Evolutionary conservation across 192 early-diverging fungal species (phyloP).

Genomic region (Gamsiella multidivaricata): DNA sequence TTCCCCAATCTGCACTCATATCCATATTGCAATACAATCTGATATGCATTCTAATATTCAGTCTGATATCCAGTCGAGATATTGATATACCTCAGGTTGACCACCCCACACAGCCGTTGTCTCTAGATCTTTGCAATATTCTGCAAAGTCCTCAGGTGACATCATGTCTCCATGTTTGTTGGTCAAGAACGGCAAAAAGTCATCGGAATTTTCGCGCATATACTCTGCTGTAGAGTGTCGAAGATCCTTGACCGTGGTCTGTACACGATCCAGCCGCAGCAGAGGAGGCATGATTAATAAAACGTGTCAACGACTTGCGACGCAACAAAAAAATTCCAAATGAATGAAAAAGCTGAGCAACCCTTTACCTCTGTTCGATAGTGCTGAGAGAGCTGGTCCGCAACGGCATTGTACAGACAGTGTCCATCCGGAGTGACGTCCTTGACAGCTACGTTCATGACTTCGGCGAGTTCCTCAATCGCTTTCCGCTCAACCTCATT

Average conservation of each 20-base stretch:
- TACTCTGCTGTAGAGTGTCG: slow-evolving; percentile 80
- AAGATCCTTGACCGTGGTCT: slow-evolving; percentile 70
- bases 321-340: no score
- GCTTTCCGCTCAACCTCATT: slow-evolving; percentile 77
- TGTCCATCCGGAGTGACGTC: slow-evolving; percentile 90
- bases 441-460: slow-evolving; percentile 70
- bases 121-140: slow-evolving; percentile 84
- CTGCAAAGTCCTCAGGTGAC: slow-evolving; percentile 70
- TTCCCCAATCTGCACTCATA: no score
- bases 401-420: slow-evolving; percentile 92
- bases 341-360: neutral
- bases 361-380: slow-evolving; percentile 62
- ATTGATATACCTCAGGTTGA: slow-evolving; percentile 79
- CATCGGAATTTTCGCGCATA: slow-evolving; percentile 83
- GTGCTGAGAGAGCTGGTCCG: slow-evolving; percentile 77
- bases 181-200: slow-evolving; percentile 91
- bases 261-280: no score
- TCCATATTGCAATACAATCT: no score
- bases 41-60: no score
- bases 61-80: neutral
- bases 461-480: slow-evolving; percentile 66
- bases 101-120: slow-evolving; percentile 93
- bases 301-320: no score
- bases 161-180: slow-evolving; percentile 83
- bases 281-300: no score